Evolutionary conservation across 176 grass and related monocot genomes (phyloP), one percentile per base, ranked within the genome.

Genomic region (maize (Zea mays)): DNA sequence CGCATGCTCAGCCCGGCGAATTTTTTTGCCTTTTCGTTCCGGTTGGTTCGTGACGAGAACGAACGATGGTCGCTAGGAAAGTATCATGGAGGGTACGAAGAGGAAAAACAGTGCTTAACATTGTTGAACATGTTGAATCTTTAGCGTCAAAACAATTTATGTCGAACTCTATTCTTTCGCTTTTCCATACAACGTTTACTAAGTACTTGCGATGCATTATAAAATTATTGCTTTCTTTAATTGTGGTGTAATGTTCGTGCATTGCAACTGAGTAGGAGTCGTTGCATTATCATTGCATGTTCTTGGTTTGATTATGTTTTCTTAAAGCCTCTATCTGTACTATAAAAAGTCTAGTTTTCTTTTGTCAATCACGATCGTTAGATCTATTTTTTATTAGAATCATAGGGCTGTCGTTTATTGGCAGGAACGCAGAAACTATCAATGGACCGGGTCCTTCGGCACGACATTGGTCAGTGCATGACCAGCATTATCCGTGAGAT

Each of bases 101-200:
- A 88, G 77, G 7, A 75, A 49, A 77, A 83, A 74, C 41, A 61
- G 44, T 72, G 86, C 58, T 85, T 57, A 85, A 51, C 71, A 81
- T 60, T 67, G 72, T 58, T 55, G 16, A 59, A 46, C 48, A 21
- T 85, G 65, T 58, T 72, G 86, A 84, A 88, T 77, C 58, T 73
- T 67, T 63, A 70, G 64, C 49, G 47, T 69, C 71, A 75, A 76
- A 76, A 79, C 40, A 48, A 39, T 82, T 83, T 88, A 55, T 74
- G 52, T 60, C 9, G 11, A 77, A 76, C 78, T 66, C 19, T 68
- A 59, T 79, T 82, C 34, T 84, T 88, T 88, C 76, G 81, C 81
- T 76, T 88, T 79, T 84, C 40, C 57, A 71, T 84, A 88, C 76
- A 76, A 57, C 41, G 39, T 88, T 80, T 81, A 75, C 71, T 10